A percentile compares a stretch with the other conserved stretches of the same genome.
Conservation (phyloP, 441 rosid species). For the Populus hybrid region DNA sequence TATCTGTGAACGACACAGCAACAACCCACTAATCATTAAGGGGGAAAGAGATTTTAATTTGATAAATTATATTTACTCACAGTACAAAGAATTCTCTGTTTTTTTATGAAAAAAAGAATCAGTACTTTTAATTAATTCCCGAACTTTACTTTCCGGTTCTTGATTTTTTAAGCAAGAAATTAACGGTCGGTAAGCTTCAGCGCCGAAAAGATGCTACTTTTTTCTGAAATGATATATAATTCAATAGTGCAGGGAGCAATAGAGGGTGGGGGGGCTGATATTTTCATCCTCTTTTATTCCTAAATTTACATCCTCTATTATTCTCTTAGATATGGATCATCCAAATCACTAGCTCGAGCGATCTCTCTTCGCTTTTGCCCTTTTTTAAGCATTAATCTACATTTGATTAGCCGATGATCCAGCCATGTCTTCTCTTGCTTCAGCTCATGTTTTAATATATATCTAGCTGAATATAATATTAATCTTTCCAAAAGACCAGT, state of each 20-base stretch:
- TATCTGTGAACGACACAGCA: background rate
- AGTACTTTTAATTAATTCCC: background rate
- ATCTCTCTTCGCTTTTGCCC: background rate
- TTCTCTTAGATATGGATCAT: background rate
- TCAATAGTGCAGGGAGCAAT: conserved; percentile 25
- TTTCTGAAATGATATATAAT: conserved; percentile 18
- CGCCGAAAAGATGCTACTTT: conserved; percentile 10
- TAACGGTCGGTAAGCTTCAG: conserved; percentile 12
- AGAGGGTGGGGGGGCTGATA: conserved; percentile 10
- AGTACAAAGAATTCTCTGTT: background rate
- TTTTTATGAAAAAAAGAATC: background rate
- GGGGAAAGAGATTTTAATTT: too few species aligned
- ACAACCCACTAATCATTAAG: background rate
- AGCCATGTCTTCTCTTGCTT: background rate
- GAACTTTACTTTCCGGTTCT: background rate
- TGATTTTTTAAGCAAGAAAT: background rate
- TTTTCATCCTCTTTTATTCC: conserved; percentile 20
- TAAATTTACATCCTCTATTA: conserved; percentile 3
- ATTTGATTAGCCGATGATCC: background rate
- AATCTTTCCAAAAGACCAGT: background rate
- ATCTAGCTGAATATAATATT: background rate
- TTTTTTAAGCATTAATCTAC: background rate
- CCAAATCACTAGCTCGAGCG: conserved; percentile 10
- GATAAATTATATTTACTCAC: too few species aligned
- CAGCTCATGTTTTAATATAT: background rate